These are phyloP conservation scores for Aphanomyces invadans DNA, from an alignment of 352 stramenopile genomes.

Conservation along the genomic window DNA sequence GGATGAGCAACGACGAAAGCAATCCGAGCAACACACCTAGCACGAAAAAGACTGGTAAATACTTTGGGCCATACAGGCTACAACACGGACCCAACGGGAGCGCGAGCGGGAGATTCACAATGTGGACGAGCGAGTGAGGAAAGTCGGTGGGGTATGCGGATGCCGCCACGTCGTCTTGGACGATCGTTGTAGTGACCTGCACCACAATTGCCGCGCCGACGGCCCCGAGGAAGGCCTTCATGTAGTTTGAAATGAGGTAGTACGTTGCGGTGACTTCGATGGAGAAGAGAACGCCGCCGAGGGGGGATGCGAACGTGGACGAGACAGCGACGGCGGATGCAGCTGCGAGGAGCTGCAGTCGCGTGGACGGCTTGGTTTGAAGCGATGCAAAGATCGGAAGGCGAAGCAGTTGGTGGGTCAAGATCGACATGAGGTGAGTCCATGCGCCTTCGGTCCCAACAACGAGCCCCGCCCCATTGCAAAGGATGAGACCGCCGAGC, in stretches of 20 bases:
- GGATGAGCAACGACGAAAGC: slow-evolving; percentile 45
- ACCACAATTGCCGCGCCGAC: slow-evolving; percentile 56
- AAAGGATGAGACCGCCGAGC: slow-evolving; percentile 89
- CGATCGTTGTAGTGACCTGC: background rate
- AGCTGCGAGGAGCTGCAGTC: slow-evolving; percentile 77
- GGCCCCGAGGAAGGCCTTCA: slow-evolving; percentile 81
- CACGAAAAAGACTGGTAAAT: slow-evolving; percentile 28
- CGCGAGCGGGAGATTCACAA: background rate
- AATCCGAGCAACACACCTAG: slow-evolving; percentile 53
- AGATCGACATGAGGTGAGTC: slow-evolving; percentile 92
- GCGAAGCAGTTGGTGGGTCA: slow-evolving; percentile 86
- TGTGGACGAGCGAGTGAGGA: background rate
- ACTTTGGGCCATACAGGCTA: background rate
- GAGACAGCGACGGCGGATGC: slow-evolving; percentile 89
- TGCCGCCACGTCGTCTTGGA: background rate
- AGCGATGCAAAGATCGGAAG: slow-evolving; percentile 66
- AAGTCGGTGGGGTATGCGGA: background rate
- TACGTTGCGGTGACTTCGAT: slow-evolving; percentile 90
- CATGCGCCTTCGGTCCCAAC: slow-evolving; percentile 98
- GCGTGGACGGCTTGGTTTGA: slow-evolving; percentile 57
- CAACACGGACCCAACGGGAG: background rate
- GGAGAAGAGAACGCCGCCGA: slow-evolving; percentile 91
- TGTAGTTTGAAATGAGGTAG: slow-evolving; percentile 87
- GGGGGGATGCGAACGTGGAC: slow-evolving; percentile 88
- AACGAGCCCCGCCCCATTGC: slow-evolving; percentile 89